A percentile compares a stretch with the other conserved stretches of the same genome.
Conservation (phyloP, 192 early-diverging fungal genomes). For the Linnemannia zychae region DNA sequence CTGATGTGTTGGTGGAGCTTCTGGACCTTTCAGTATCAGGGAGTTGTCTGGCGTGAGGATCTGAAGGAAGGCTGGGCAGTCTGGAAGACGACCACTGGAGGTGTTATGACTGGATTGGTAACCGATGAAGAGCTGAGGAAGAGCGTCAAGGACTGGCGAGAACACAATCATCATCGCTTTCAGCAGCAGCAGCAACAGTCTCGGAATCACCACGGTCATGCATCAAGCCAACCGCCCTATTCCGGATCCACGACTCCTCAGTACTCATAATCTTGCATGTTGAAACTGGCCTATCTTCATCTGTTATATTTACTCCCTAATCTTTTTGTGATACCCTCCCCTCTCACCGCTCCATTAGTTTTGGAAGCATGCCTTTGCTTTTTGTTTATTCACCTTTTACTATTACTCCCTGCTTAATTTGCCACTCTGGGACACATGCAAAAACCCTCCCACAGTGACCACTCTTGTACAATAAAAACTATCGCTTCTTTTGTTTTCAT, state of each 20-base stretch:
- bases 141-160: constrained; percentile 54
- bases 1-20: constrained; percentile 68
- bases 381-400: no score
- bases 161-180: not conserved
- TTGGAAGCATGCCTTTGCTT: not conserved
- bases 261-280: not conserved
- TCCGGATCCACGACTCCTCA: constrained; percentile 1
- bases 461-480: not conserved
- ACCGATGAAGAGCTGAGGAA: constrained; percentile 50
- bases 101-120: constrained; percentile 49
- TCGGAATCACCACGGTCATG: constrained; percentile 6
- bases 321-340: not conserved
- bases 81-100: constrained; percentile 57
- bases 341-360: not conserved
- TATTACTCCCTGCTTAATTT: not conserved
- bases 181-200: constrained; percentile 10
- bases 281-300: not conserved
- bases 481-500: not conserved
- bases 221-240: not conserved
- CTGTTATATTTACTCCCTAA: not conserved
- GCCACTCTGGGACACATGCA: not conserved
- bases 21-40: constrained; percentile 70
- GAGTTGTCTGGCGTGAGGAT: constrained; percentile 67
- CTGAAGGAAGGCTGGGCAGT: constrained; percentile 66
- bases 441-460: not conserved